Percentiles rank a stretch among this genome's conserved stretches.
Conservation (phyloP, 208 protist species). For the Leishmania turanica region DNA sequence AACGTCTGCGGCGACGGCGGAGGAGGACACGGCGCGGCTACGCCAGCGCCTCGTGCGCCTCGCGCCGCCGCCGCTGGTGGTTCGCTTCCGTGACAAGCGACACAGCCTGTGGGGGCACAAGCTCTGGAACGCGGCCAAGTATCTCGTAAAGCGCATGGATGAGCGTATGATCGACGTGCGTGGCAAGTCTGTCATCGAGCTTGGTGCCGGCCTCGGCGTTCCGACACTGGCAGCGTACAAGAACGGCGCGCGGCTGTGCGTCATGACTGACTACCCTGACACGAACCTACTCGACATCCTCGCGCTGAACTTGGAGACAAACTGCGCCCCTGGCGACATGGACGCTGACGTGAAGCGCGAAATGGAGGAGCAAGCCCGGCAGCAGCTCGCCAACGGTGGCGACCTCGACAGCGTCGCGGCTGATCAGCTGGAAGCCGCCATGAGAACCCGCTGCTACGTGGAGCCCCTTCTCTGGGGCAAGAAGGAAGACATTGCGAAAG, state of each 20-base stretch:
- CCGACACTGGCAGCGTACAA: conserved; percentile 69
- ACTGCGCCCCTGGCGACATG: conserved; percentile 46
- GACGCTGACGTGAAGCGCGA: conserved; percentile 51
- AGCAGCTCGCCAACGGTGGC: conserved; percentile 12
- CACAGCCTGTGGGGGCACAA: conserved; percentile 90
- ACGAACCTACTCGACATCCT: conserved; percentile 76
- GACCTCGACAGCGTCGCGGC: neutral
- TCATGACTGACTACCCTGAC: conserved; percentile 89
- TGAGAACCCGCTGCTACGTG: conserved; percentile 42
- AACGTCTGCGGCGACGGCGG: conserved; percentile 2
- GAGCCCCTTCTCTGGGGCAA: conserved; percentile 89
- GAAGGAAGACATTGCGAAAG: conserved; percentile 63
- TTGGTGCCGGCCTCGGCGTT: conserved; percentile 86
- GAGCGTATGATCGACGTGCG: conserved; percentile 66
- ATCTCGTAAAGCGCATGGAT: conserved; percentile 89
- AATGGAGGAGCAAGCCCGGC: conserved; percentile 8
- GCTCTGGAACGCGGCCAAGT: conserved; percentile 91
- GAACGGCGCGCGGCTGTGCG: conserved; percentile 70
- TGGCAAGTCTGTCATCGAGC: conserved; percentile 79
- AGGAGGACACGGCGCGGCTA: conserved; percentile 1
- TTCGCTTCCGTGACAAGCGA: conserved; percentile 79
- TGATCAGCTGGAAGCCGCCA: conserved; percentile 14
- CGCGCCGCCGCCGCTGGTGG: conserved; percentile 35
- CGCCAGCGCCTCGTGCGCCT: conserved; percentile 24
- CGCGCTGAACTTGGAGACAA: conserved; percentile 68